A percentile compares a stretch with the other conserved stretches of the same genome.
phyloP scores from a whole-genome alignment of 306 rosid genomes.

The Prunus persica region DNA sequence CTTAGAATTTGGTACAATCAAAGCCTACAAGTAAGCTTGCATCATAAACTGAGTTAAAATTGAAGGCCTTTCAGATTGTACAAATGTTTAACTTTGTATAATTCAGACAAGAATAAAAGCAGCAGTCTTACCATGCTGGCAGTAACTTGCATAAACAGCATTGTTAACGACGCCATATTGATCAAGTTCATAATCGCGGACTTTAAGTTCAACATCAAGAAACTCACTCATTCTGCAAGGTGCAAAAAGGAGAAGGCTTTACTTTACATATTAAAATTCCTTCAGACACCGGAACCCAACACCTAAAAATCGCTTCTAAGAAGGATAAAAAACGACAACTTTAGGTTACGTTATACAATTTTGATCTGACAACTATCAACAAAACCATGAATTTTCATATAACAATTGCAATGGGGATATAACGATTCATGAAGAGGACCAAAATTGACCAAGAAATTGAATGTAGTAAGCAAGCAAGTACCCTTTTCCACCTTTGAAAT shows the following conservation, averaged over 20 bases:
- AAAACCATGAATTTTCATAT: not conserved
- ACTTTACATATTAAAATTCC: not conserved
- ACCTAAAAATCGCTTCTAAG: too few species aligned
- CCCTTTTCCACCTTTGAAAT: constrained; percentile 57
- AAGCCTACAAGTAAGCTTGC: not conserved
- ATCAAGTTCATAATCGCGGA: constrained; percentile 90
- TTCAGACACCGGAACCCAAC: too few species aligned
- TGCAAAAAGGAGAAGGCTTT: constrained; percentile 9
- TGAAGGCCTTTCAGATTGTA: not conserved
- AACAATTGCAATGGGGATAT: not conserved
- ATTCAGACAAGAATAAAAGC: constrained; percentile 4
- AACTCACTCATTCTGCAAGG: constrained; percentile 68
- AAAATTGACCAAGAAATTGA: not conserved
- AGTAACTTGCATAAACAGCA: constrained; percentile 88
- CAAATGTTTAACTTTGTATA: not conserved
- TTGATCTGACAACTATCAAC: not conserved
- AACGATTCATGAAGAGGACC: not conserved
- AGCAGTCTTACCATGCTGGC: constrained; percentile 72
- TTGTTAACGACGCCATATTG: constrained; percentile 93
- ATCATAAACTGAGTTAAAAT: not conserved
- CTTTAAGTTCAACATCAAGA: constrained; percentile 65
- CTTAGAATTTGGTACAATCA: too few species aligned
- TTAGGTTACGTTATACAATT: not conserved
- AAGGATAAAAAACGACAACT: not conserved
- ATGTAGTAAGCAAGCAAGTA: constrained; percentile 18